Evolutionary conservation across 2,329 filamentous ascomycete genomes (phyloP), one percentile per base, ranked within the genome.

Genomic region (Thermothelomyces thermophilus): DNA sequence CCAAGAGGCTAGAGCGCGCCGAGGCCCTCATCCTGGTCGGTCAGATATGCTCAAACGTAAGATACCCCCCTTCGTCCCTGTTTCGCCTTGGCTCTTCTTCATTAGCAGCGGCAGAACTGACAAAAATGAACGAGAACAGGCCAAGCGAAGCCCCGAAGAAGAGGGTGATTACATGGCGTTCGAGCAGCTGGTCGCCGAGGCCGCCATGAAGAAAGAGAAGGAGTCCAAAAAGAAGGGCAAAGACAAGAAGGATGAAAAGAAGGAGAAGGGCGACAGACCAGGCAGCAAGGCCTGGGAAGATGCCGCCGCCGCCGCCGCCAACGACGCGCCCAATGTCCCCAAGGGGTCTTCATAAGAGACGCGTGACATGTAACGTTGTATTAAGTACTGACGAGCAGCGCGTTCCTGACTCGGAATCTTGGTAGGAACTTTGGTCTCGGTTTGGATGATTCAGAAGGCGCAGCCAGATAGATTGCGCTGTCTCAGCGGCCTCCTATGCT

Each of bases 161-260:
- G 93, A 98, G 70, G 91, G 93, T 57, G 93, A 97, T 63, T 97
- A 95, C 70, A 94, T 98, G 81, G 90, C 91, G 14, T 98, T 98
- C 60, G 93, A 98, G 68, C 90, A 97, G 69, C 83, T 98, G 49
- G 95, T 98, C 68, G 90, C 93, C 44, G 93, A 98, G 66, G 91
- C 91, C 4, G 90, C 90, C 50, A 86, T 90, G 47, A 97, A 97
- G 79, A 95, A 96, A 71, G 89, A 93, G 63, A 83, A 89, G 66
- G 86, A 91, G 62, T 81, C 87, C 50, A 85, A 89, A 65, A 74
- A 75, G 65, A 81, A 81, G 68, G 71, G 71, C 60, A 77, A 82
- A 72, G 74, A 80, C 55, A 73, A 75, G 56, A 64, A 55, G 22
- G 54, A 54, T 16, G 36, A 28, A 1, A 20, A 58, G 24, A 56